phyloP scores from a whole-genome alignment of 1,139 yeast species.

The Petasospora rhodanensis region DNA sequence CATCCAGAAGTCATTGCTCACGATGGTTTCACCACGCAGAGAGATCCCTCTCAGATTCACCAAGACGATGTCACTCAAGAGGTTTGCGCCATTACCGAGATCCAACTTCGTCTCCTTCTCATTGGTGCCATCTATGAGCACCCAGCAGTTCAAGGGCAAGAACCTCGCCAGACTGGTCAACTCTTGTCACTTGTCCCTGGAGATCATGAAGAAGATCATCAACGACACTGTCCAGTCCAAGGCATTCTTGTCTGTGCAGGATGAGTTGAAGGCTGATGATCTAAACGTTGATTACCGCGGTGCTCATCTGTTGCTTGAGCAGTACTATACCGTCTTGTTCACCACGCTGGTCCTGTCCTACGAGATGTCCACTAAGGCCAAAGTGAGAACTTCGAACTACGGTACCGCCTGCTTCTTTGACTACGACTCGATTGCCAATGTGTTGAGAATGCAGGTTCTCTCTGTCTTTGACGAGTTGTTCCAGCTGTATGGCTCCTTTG shows the following conservation, averaged over 20 bases:
- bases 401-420: conserved; percentile 17
- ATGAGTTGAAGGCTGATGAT: conserved; percentile 7
- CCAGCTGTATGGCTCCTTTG: conserved; percentile 34
- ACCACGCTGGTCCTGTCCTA: conserved; percentile 29
- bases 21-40: conserved; percentile 13
- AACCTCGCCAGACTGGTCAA: conserved; percentile 14
- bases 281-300: conserved; percentile 27
- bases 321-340: conserved; percentile 29
- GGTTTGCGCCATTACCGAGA: conserved; percentile 25
- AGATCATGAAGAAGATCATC: conserved; percentile 11
- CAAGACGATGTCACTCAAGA: conserved; percentile 9
- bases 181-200: conserved; percentile 11
- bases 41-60: conserved; percentile 11
- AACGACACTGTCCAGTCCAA: conserved; percentile 4
- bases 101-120: conserved; percentile 19
- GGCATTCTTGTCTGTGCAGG: conserved; percentile 5
- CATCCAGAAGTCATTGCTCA: conserved; percentile 13
- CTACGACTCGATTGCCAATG: conserved; percentile 14
- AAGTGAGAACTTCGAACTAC: conserved; percentile 4
- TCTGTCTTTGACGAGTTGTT: conserved; percentile 26
- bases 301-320: conserved; percentile 27
- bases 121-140: no score
- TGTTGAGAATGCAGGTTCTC: conserved; percentile 19
- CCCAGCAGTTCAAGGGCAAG: conserved; percentile 15
- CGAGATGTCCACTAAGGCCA: conserved; percentile 23